A percentile compares a stretch with the other conserved stretches of the same genome.
These are phyloP conservation scores for Aspergillus neotritici DNA, from an alignment of 2,329 filamentous ascomycete genomes.

Conservation along the genomic window DNA sequence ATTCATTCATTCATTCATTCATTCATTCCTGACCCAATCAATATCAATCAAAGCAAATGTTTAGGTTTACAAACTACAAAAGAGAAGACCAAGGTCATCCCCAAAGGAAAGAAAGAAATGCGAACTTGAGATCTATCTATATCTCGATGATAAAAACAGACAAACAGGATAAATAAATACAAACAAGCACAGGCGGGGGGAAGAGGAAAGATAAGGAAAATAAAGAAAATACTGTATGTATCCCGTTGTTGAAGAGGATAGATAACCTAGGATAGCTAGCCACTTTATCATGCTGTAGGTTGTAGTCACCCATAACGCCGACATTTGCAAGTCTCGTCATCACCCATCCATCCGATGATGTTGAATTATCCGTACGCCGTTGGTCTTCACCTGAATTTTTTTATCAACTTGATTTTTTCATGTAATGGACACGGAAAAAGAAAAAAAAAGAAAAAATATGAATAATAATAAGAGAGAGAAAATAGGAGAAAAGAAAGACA, in stretches of 20 bases:
- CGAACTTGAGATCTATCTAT: slow-evolving; percentile 1
- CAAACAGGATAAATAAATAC: too few species aligned
- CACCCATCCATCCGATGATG: slow-evolving; percentile 16
- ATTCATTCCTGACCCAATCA: too few species aligned
- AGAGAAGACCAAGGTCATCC: not conserved
- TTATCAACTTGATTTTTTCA: slow-evolving; percentile 13
- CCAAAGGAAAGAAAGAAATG: too few species aligned
- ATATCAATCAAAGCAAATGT: too few species aligned
- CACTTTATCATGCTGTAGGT: too few species aligned
- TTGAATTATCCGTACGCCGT: slow-evolving; percentile 16
- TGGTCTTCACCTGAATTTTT: slow-evolving; percentile 11
- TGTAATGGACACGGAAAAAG: slow-evolving; percentile 8
- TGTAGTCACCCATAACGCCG: too few species aligned
- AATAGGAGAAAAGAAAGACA: too few species aligned
- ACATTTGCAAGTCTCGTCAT: too few species aligned
- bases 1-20: too few species aligned
- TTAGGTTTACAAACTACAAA: too few species aligned
- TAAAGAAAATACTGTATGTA: slow-evolving; percentile 6
- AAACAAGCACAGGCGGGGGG: not conserved
- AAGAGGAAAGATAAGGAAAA: not conserved
- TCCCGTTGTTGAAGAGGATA: slow-evolving; percentile 27
- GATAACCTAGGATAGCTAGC: too few species aligned
- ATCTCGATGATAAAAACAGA: not conserved
- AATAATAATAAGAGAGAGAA: too few species aligned
- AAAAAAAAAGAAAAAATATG: slow-evolving; percentile 18